Percentiles rank a stretch among this genome's conserved stretches.
Evolutionary conservation across 2,329 filamentous ascomycete species (phyloP).

Genomic region (Trichoderma sp.): DNA sequence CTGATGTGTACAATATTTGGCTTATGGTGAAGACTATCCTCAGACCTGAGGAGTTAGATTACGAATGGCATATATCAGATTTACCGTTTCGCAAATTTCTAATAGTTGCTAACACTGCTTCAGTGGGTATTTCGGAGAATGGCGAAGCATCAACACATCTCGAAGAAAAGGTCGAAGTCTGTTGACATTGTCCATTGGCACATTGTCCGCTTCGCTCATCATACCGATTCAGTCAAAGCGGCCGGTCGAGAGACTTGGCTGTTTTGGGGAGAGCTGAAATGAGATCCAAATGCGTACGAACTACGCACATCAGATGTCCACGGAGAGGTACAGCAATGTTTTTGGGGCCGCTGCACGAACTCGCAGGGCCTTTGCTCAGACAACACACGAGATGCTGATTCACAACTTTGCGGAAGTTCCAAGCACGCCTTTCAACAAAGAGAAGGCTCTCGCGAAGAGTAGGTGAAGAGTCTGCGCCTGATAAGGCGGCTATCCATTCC

Average conservation of each 20-base stretch:
- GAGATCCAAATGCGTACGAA: not conserved
- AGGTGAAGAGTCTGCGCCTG: too few species aligned
- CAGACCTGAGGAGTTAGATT: not conserved
- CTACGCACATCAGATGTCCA: not conserved
- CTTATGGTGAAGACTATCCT: not conserved
- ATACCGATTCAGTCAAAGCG: too few species aligned
- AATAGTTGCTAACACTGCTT: not conserved
- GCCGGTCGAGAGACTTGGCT: too few species aligned
- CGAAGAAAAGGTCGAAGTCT: too few species aligned
- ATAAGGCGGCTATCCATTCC: too few species aligned
- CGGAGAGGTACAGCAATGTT: not conserved
- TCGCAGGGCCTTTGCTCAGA: not conserved
- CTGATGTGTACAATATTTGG: constrained; percentile 1
- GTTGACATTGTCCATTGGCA: too few species aligned
- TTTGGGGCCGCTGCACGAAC: not conserved
- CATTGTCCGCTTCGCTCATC: too few species aligned
- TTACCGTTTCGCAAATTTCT: not conserved
- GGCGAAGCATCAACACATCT: too few species aligned
- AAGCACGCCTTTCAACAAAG: too few species aligned
- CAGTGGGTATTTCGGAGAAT: too few species aligned
- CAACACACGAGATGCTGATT: not conserved
- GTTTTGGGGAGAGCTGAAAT: too few species aligned
- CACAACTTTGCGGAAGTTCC: not conserved
- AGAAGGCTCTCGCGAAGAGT: too few species aligned
- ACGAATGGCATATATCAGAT: not conserved